Conservation (phyloP, 208 protist genomes). For the Vickermania ingenoplastis region DNA sequence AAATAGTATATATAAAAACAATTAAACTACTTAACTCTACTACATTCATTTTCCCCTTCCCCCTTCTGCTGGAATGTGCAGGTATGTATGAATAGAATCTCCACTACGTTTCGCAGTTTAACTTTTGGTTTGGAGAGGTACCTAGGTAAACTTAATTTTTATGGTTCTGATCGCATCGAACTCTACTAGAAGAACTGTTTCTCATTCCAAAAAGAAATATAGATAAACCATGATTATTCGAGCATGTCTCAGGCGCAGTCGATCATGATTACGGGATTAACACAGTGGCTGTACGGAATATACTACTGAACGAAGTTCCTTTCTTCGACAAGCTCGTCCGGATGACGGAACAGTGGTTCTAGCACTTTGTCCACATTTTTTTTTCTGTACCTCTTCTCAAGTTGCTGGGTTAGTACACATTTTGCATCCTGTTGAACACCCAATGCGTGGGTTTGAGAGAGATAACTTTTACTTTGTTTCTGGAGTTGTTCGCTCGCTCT, state of each 20-base stretch:
- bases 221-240: neutral
- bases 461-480: constrained; percentile 7
- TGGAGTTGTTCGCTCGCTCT: constrained; percentile 3
- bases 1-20: neutral
- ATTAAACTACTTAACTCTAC: neutral
- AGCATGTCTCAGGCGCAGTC: neutral
- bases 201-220: neutral
- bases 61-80: neutral
- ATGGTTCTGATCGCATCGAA: neutral
- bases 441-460: neutral
- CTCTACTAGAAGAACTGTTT: neutral
- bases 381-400: constrained; percentile 6
- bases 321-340: no score
- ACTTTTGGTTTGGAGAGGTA: neutral
- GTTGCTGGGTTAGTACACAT: no score
- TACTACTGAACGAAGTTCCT: neutral
- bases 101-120: neutral
- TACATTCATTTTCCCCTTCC: neutral
- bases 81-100: neutral
- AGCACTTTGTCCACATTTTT: no score
- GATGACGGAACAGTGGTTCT: no score
- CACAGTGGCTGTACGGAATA: neutral
- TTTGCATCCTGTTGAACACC: neutral
- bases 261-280: neutral
- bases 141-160: neutral